Evolutionary conservation across 345 rosid species (phyloP), one percentile per base, ranked within the genome.

Genomic region (Citrus medica): DNA sequence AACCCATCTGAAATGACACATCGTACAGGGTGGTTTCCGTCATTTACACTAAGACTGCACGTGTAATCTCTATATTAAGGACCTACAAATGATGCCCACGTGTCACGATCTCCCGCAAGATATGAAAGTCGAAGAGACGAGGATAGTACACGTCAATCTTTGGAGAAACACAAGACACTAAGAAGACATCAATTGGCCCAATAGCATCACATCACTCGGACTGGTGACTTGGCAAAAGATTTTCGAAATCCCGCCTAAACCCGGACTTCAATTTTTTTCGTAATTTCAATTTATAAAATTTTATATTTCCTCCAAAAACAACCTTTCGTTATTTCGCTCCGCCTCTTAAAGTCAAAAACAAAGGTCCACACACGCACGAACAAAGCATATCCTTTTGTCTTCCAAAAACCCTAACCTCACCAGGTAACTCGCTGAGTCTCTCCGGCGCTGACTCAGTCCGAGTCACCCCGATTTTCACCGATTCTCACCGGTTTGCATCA

Each of bases 191-290:
- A 22, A 5, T 28, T 33, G 7, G 22, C 68, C 84, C 86, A 83
- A 72, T 81, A 21, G 32, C 3, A 5, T 10, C 19, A 53, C 30
- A 71, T 33, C 64, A 42, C 82, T 12, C 14, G 83, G 83, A 82
- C 80, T 55, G 72, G 25, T 83, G 90, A 88, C 87, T 73, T 86
- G 92, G 88, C 81, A 9, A 25, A 3, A 24, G 51, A 48, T 17
- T 75, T 86, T 86, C 76, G 79, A 87, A 84, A 84, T 87, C 94
- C 94, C 92, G 90, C 92, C 89, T 76, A 87, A 88, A 83, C 79
- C 82, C 86, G 76, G 81, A 58, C 74, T 74, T 74, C 63, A 73
- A 80, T 75, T 67, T 32, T 25, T 48, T 81, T 81, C 40, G 24
- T 9, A 61, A 38, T 53, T 81, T 56, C 58, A 21, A 65, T 40